Evolutionary conservation across 768 basidiomycete genomes (phyloP), one percentile per base, ranked within the genome.

Genomic region (Podaxis rugospora): DNA sequence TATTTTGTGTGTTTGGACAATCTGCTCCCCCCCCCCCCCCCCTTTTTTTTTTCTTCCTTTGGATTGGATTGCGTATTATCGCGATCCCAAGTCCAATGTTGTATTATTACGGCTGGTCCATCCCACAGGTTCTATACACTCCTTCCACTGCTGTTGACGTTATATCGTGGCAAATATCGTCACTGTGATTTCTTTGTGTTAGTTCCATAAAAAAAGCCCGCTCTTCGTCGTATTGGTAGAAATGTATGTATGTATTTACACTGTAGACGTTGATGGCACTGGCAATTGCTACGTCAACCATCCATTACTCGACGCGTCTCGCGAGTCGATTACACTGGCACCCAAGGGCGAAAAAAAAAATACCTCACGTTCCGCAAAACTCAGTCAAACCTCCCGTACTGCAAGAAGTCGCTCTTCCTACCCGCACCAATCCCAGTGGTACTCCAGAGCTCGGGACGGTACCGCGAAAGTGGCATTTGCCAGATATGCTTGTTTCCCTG

Each of bases 401-500:
- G 76, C 57, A 76, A 65, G 64, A 77, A 78, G 50, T 76, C 75
- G 66, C 74, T 76, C 21, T 66, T 67, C 6, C 72, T 66, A 5
- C 51, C 62, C 21, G 61, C 57, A 32, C 51, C 46, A 32, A 51
- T 32, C 39, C 49, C 57, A 13, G 57, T 13, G 56, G 66, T 62
- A 18, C 58, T 16, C 14, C 61, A 61, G 32, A 65, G 44, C 27
- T 70, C 67, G 21, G 79, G 78, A 28, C 67, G 70, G 70, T 81
- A 86, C 57, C 81, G 77, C 4, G 82, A 81, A 39, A 87, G 72
- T 16, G 83, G 74, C 63, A 73, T 77, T 51, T 72, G 66, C 79
- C 82, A 82, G 66, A 85, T 71, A 65, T 85, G 83, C 60, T 75
- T 78, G 68, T 80, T 68, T 36, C 85, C 84, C 40, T 71, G 71